Evolutionary conservation across 1,284 basidiomycete genomes (phyloP).

Genomic region (Irpex rosettiformis): DNA sequence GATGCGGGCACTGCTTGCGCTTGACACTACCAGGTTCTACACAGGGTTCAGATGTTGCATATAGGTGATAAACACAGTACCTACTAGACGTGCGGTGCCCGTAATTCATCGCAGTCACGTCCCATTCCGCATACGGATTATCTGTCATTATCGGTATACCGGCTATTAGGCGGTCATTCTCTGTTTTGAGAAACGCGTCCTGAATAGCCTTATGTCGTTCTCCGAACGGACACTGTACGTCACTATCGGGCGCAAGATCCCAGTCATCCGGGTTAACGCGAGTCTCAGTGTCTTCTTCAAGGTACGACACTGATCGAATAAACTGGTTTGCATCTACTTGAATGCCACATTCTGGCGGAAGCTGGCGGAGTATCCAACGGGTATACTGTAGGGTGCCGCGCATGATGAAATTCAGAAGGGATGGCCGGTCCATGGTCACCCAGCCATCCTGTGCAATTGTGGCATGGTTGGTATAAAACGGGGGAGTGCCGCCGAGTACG

Average conservation of each 20-base stretch:
- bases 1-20: neutral
- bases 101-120: neutral
- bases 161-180: neutral
- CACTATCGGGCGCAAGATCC: neutral
- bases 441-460: neutral
- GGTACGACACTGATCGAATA: neutral
- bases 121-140: neutral
- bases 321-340: neutral
- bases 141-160: neutral
- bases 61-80: neutral
- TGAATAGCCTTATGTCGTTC: neutral
- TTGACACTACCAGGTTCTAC: neutral
- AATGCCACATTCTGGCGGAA: neutral
- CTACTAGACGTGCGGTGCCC: neutral
- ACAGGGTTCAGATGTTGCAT: neutral
- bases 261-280: neutral
- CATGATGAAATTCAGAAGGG: neutral
- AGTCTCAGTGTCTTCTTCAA: neutral
- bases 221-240: neutral
- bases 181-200: neutral
- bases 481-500: neutral
- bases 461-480: neutral
- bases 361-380: neutral
- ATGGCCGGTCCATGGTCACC: neutral
- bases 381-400: neutral